Evolutionary conservation across 2,329 filamentous ascomycete genomes (phyloP), one percentile per base, ranked within the genome.

Genomic region (Alternaria triticimaculans): DNA sequence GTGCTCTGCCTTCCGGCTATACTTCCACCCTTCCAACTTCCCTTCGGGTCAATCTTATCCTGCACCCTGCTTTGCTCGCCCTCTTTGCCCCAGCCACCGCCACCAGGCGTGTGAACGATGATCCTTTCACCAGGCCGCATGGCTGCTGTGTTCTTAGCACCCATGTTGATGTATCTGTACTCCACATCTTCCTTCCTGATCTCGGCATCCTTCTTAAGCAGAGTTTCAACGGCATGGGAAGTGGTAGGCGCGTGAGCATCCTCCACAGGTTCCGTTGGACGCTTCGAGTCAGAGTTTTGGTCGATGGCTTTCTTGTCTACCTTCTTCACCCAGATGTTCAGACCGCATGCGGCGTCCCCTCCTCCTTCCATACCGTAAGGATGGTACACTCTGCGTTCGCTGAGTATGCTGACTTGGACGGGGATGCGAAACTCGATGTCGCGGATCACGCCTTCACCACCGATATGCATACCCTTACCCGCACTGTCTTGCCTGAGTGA

Each of bases 301-400:
- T 78, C 75, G 10, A 76, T 62, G 9, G 46, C 65, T 50, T 70
- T 70, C 28, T 61, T 66, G 45, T 81, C 71, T 1, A 95, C 90
- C 64, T 87, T 90, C 8, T 92, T 85, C 30, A 96, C 89, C 95
- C 95, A 98, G 49, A 96, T 83, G 71, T 98, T 98, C 65, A 94
- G 82, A 0, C 95, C 95, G 55, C 91, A 90, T 70, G 88, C 82
- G 0, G 89, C 95, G 65, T 95, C 91, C 60, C 89, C 90, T 4
- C 95, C 95, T 0, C 95, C 95, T 21, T 89, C 90, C 63, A 97
- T 85, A 0, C 95, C 94, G 70, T 94, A 97, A 1, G 93, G 93
- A 56, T 88, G 85, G 66, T 92, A 89, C 0, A 95, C 91, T 28
- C 93, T 82, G 18, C 93, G 80, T 78, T 97, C 93, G 6, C 89